Evolutionary conservation across 1,284 basidiomycete species (phyloP), one percentile per base, ranked within the genome.

Genomic region (Ustilago vetiveriae): DNA sequence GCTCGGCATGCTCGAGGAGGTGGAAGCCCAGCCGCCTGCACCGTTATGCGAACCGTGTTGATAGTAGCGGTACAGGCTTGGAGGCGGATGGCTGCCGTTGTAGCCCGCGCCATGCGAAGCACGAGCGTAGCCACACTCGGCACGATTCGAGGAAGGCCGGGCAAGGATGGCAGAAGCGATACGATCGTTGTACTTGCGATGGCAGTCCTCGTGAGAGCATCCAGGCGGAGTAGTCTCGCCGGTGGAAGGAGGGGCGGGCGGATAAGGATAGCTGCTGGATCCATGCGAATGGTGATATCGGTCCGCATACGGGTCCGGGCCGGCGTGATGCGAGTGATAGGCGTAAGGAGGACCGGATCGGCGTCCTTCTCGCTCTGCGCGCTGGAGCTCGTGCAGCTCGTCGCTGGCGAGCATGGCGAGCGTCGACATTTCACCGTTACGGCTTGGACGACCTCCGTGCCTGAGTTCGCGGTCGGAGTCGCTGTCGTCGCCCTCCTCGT

Each of bases 381-480:
- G 59, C 24, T 80, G 71, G 7, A 81, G 60, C 36, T 78, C 74
- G 50, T 74, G 56, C 7, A 81, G 65, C 49, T 81, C 79, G 53
- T 80, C 79, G 35, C 67, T 69, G 23, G 79, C 79, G 11, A 81
- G 70, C 54, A 68, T 72, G 27, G 79, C 79, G 1, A 81, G 64
- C 13, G 79, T 74, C n/a, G 78, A 78, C 67, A 81, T 81, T 38
- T 81, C 78, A 44, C 60, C 68, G 16, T 42, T 59, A 22, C 62
- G 70, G 38, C 27, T 33, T 3, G 59, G 38, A 38, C 53, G 56
- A 30, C 38, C 51, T 3, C 30, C 29, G 30, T 52, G 41, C 23
- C 58, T 41, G 42, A 39, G 57, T n/a, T 67, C 58, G 30, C 58
- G 55, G 29, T 79, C 78, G 27, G 65, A 67, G 38, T 79, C 79